phyloP scores from a whole-genome alignment of 2,329 filamentous ascomycete genomes.

The Paracoccidioides brasiliensis region DNA sequence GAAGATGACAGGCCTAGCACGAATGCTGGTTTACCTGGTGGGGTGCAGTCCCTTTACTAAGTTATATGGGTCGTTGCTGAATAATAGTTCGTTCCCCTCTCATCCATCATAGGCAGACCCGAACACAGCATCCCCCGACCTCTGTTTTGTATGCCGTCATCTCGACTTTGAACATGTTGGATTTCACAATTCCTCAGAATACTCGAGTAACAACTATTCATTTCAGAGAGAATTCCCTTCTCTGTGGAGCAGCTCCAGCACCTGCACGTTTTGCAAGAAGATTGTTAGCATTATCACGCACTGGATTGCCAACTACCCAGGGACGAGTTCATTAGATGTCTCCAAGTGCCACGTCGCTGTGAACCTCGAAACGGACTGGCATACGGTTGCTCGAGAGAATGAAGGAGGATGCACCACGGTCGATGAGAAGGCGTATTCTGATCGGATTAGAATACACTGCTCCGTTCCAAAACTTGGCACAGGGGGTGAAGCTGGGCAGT shows the following conservation, averaged over 20 bases:
- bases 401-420: neutral
- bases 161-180: neutral
- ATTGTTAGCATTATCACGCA: neutral
- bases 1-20: neutral
- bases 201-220: neutral
- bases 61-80: neutral
- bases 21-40: too few species aligned
- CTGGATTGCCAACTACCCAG: neutral
- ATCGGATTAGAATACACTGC: constrained; percentile 3
- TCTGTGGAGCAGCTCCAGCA: neutral
- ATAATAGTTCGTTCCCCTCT: neutral
- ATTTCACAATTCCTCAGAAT: neutral
- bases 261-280: neutral
- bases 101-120: neutral
- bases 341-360: neutral
- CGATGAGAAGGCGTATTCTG: constrained; percentile 4
- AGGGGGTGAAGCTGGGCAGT: neutral
- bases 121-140: neutral
- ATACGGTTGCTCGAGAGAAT: neutral
- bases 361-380: neutral
- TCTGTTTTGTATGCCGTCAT: neutral
- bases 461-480: neutral
- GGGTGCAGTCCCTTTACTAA: neutral
- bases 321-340: neutral
- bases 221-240: neutral